phyloP scores from a whole-genome alignment of 2,329 filamentous ascomycete species.

The Xylaria sp. region DNA sequence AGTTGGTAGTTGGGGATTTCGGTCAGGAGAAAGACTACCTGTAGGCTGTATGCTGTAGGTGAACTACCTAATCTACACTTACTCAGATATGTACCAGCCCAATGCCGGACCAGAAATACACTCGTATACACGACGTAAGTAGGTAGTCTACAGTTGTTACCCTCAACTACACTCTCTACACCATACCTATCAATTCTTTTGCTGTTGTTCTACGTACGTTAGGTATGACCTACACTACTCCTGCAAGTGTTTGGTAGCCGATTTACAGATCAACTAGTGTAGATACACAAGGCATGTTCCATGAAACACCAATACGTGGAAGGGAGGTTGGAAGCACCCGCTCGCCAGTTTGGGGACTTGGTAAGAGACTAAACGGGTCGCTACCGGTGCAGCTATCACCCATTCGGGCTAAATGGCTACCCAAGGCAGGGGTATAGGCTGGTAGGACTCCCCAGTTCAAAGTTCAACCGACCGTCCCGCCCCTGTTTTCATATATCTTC shows the following conservation, averaged over 20 bases:
- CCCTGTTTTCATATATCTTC: slow-evolving; percentile 18
- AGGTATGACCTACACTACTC: slow-evolving; percentile 3
- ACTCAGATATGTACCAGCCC: too few relatives aligned
- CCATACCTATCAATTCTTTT: too few relatives aligned
- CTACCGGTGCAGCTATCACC: slow-evolving; percentile 19
- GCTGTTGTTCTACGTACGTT: not conserved
- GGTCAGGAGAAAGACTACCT: slow-evolving; percentile 5
- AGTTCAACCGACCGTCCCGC: slow-evolving; percentile 11
- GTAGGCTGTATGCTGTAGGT: not conserved
- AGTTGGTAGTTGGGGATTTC: slow-evolving; percentile 25
- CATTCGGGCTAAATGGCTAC: slow-evolving; percentile 22
- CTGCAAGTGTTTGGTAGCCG: slow-evolving; percentile 35
- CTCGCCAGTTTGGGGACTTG: slow-evolving; percentile 5
- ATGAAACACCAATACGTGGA: slow-evolving; percentile 9
- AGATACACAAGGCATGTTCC: slow-evolving; percentile 8
- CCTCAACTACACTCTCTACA: too few relatives aligned
- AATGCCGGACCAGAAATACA: not conserved
- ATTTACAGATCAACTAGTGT: slow-evolving; percentile 26
- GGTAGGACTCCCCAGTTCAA: slow-evolving; percentile 11
- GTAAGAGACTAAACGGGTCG: slow-evolving; percentile 15
- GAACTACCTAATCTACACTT: too few relatives aligned
- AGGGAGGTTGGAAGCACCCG: slow-evolving; percentile 21
- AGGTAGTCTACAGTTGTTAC: not conserved
- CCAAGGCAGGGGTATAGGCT: slow-evolving; percentile 11
- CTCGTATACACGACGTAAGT: too few relatives aligned